Percentiles rank a stretch among this genome's conserved stretches.
These are phyloP conservation scores for Monilinia fructigena DNA, from an alignment of 2,329 filamentous ascomycete genomes.

Conservation along the genomic window DNA sequence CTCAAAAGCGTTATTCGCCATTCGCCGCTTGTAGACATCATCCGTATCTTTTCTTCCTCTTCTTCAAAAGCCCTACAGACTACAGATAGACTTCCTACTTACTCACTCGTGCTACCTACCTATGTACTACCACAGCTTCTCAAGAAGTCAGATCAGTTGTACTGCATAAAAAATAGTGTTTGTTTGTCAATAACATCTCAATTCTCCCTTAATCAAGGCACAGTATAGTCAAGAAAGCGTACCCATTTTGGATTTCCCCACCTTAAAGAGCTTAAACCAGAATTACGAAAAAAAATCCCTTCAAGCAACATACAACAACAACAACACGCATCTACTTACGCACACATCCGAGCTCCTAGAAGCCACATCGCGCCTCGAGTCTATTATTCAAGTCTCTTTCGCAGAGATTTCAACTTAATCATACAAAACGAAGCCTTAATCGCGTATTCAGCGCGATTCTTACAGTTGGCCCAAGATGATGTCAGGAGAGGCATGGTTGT, in stretches of 20 bases:
- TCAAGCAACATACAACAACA: conserved; percentile 13
- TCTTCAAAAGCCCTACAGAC: neutral
- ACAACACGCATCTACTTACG: conserved; percentile 7
- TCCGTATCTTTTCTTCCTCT: too few relatives aligned
- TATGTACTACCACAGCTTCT: neutral
- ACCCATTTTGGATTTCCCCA: conserved; percentile 17
- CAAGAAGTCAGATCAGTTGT: neutral
- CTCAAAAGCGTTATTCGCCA: conserved; percentile 5
- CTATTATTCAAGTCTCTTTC: neutral
- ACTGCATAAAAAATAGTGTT: conserved; percentile 10
- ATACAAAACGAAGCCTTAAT: neutral
- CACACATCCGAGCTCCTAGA: conserved; percentile 17
- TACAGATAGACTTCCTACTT: too few relatives aligned
- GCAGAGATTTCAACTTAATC: conserved; percentile 2
- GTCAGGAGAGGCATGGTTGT: conserved; percentile 98
- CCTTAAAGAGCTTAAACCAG: conserved; percentile 20
- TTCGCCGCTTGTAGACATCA: conserved; percentile 10
- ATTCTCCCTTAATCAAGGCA: neutral
- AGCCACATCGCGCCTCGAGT: conserved; percentile 16
- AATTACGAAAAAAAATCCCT: conserved; percentile 22
- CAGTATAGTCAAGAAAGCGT: conserved; percentile 1
- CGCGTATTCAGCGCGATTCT: conserved; percentile 26
- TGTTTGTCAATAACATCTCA: neutral
- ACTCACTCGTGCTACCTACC: neutral
- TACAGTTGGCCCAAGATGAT: conserved; percentile 54